These are phyloP conservation scores for Hibiscus tridactylites DNA, from an alignment of 345 rosid genomes.

Conservation along the genomic window DNA sequence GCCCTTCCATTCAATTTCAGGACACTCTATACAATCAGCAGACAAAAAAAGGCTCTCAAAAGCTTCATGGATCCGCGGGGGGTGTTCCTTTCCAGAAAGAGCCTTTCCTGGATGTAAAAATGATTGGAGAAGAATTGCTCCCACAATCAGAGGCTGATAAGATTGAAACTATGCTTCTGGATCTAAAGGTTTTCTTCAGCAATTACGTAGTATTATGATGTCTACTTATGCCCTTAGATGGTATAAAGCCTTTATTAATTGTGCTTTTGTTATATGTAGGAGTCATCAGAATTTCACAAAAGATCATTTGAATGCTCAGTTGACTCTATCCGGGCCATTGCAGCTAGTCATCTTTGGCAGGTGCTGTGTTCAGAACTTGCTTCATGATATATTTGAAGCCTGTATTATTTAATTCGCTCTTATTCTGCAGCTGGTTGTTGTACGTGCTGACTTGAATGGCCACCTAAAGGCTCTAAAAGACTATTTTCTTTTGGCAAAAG, in stretches of 20 bases:
- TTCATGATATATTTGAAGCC: constrained; percentile 5
- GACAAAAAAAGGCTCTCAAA: constrained; percentile 40
- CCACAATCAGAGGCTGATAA: constrained; percentile 94
- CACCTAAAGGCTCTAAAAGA: constrained; percentile 94
- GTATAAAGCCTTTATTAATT: neutral
- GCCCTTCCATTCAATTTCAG: constrained; percentile 59
- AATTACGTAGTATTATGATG: neutral
- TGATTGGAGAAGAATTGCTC: constrained; percentile 68
- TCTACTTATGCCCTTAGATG: constrained; percentile 1
- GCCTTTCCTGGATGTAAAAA: constrained; percentile 36
- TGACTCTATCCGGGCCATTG: constrained; percentile 83
- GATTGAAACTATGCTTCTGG: constrained; percentile 82
- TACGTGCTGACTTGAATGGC: constrained; percentile 88
- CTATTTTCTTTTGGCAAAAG: constrained; percentile 91
- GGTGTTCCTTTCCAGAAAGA: constrained; percentile 47
- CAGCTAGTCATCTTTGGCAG: constrained; percentile 99
- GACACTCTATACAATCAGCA: constrained; percentile 45
- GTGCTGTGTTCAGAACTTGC: constrained; percentile 32
- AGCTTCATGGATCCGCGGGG: constrained; percentile 48
- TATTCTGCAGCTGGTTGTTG: constrained; percentile 76
- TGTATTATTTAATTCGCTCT: constrained; percentile 13
- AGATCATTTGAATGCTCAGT: constrained; percentile 79
- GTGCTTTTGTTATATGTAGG: constrained; percentile 34
- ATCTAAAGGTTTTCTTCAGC: constrained; percentile 55
- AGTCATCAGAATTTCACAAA: constrained; percentile 88